Evolutionary conservation across 2,329 filamentous ascomycete species (phyloP).

Genomic region (Geosmithia morbida): DNA sequence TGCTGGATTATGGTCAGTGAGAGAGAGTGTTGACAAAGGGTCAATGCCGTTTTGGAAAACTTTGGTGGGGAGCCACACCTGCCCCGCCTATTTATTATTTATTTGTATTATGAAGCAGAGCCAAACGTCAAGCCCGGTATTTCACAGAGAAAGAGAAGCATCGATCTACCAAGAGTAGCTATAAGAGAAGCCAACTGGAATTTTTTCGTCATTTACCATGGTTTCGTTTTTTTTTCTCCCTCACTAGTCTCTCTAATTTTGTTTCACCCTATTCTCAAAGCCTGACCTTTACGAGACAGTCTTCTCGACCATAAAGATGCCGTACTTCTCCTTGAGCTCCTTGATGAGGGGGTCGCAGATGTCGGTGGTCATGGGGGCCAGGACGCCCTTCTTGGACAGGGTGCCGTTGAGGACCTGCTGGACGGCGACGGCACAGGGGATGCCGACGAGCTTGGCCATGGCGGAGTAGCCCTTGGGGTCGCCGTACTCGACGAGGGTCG

Average conservation of each 20-base stretch:
- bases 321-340: conserved; percentile 48
- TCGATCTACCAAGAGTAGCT: too few species aligned
- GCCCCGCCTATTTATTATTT: too few species aligned
- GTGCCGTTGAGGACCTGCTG: conserved; percentile 66
- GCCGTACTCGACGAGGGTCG: conserved; percentile 73
- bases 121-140: too few species aligned
- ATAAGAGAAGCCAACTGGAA: too few species aligned
- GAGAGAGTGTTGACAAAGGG: too few species aligned
- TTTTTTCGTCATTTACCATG: too few species aligned
- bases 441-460: conserved; percentile 73
- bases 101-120: too few species aligned
- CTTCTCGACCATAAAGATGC: conserved; percentile 2
- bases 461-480: conserved; percentile 64
- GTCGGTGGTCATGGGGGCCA: conserved; percentile 62
- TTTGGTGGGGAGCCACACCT: too few species aligned
- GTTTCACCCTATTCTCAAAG: not conserved
- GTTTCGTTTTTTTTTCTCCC: conserved; percentile 7
- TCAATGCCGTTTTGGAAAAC: too few species aligned
- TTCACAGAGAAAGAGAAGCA: too few species aligned
- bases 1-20: too few species aligned
- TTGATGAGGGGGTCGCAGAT: conserved; percentile 62
- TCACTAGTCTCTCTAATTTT: not conserved
- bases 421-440: conserved; percentile 51
- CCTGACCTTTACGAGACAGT: conserved; percentile 1
- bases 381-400: conserved; percentile 55